These are phyloP conservation scores for Tolypocladium pustulatum DNA, from an alignment of 2,329 filamentous ascomycete genomes.

Conservation along the genomic window DNA sequence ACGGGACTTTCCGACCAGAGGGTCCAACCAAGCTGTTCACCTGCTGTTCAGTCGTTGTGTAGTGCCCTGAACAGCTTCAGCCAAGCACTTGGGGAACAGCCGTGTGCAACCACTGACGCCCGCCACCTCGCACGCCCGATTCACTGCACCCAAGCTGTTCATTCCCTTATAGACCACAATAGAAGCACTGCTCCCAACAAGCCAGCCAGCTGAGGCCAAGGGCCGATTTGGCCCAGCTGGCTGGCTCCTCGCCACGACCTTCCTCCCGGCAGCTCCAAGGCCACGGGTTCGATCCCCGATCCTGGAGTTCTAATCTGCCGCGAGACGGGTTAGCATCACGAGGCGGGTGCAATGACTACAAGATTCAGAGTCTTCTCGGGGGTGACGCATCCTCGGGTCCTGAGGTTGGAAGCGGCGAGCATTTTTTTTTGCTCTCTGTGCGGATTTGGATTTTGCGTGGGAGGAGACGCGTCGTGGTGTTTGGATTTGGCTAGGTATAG, in stretches of 20 bases:
- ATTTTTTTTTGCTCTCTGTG: neutral
- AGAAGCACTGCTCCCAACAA: neutral
- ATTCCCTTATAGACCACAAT: neutral
- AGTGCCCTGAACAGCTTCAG: neutral
- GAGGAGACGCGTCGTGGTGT: neutral
- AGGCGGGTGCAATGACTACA: neutral
- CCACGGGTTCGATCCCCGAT: neutral
- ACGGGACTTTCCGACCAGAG: no score
- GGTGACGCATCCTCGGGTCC: neutral
- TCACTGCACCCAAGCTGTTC: neutral
- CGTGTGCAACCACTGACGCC: neutral
- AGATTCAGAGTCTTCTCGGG: neutral
- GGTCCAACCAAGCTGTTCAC: no score
- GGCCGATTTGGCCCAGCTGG: neutral
- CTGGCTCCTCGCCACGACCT: neutral
- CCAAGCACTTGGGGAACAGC: no score
- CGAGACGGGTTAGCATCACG: neutral
- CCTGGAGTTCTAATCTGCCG: neutral
- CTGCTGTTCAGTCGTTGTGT: no score
- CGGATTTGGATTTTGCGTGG: neutral
- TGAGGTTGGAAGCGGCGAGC: neutral
- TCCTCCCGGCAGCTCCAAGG: neutral
- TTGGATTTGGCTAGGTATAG: no score
- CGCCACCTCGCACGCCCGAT: neutral
- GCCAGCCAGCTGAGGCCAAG: neutral